Evolutionary conservation across 2,329 filamentous ascomycete genomes (phyloP).

Genomic region (Fusarium robinianum): DNA sequence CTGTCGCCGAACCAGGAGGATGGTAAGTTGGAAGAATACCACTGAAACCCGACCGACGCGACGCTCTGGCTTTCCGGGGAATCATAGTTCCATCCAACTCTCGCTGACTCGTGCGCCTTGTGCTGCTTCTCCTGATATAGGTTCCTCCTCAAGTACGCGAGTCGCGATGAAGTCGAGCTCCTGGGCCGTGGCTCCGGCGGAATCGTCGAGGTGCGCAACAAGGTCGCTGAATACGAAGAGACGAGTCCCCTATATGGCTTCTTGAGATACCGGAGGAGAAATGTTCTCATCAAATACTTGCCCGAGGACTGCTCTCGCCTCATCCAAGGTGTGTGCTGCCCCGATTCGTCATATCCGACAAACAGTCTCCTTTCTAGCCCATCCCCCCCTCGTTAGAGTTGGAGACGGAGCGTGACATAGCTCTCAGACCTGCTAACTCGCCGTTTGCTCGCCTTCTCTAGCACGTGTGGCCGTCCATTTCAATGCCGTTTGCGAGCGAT

Average conservation of each 20-base stretch:
- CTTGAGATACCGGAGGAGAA: slow-evolving; percentile 84
- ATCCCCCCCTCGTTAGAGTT: not conserved
- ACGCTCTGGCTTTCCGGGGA: too few relatives aligned
- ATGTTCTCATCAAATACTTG: slow-evolving; percentile 89
- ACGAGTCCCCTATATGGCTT: slow-evolving; percentile 90
- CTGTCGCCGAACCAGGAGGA: slow-evolving; percentile 83
- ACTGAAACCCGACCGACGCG: too few relatives aligned
- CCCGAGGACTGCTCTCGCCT: slow-evolving; percentile 89
- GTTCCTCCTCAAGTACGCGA: slow-evolving; percentile 92
- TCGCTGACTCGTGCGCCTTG: slow-evolving; percentile 29
- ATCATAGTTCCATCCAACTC: too few relatives aligned
- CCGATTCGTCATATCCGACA: not conserved
- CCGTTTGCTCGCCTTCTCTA: slow-evolving; percentile 43
- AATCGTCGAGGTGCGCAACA: slow-evolving; percentile 79
- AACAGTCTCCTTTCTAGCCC: not conserved
- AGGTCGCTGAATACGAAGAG: slow-evolving; percentile 79
- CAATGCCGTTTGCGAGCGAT: slow-evolving; percentile 68
- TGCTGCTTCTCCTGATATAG: slow-evolving; percentile 53
- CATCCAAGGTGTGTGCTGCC: slow-evolving; percentile 75
- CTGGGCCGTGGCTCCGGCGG: slow-evolving; percentile 78
- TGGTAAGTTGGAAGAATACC: too few relatives aligned
- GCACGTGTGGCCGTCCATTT: slow-evolving; percentile 81
- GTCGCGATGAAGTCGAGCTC: slow-evolving; percentile 84
- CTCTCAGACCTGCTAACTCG: slow-evolving; percentile 19
- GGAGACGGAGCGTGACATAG: too few relatives aligned